phyloP scores from a whole-genome alignment of 306 rosid species.

The Dicorynia guianensis region DNA sequence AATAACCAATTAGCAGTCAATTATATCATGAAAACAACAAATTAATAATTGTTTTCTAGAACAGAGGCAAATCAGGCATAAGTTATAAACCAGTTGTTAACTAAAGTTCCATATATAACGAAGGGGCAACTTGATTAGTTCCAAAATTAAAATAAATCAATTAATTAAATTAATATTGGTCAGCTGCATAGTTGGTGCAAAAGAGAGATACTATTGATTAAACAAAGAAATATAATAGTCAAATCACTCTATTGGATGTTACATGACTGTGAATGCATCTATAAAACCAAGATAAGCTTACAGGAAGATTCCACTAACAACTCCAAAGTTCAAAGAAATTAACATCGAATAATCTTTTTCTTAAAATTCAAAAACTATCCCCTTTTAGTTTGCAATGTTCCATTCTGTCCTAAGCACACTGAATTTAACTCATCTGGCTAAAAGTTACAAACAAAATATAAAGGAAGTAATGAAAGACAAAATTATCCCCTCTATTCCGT shows the following conservation, averaged over 20 bases:
- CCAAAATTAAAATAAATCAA: slow-evolving; percentile 13
- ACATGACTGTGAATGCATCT: slow-evolving; percentile 12
- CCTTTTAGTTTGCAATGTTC: neutral
- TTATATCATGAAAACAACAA: neutral
- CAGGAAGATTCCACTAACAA: slow-evolving; percentile 4
- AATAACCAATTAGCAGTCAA: slow-evolving; percentile 5
- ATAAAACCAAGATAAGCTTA: neutral
- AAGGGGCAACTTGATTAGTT: slow-evolving; percentile 21
- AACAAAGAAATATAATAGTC: slow-evolving; percentile 17
- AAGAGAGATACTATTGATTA: neutral
- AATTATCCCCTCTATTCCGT: neutral
- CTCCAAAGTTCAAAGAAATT: slow-evolving; percentile 13
- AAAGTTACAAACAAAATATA: neutral
- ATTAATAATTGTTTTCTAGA: slow-evolving; percentile 4
- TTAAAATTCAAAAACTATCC: neutral
- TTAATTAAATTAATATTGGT: neutral
- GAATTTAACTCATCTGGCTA: slow-evolving; percentile 2
- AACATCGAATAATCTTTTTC: slow-evolving; percentile 21
- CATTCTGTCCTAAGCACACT: slow-evolving; percentile 9
- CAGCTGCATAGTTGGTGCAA: slow-evolving; percentile 12
- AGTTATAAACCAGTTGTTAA: slow-evolving; percentile 15
- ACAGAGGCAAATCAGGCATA: slow-evolving; percentile 15
- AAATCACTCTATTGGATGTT: slow-evolving; percentile 10
- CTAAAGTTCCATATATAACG: slow-evolving; percentile 23
- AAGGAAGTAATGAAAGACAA: slow-evolving; percentile 12